Base-by-base conservation (phyloP, 352 stramenopile genomes). In the Pythium plurisporium region DNA sequence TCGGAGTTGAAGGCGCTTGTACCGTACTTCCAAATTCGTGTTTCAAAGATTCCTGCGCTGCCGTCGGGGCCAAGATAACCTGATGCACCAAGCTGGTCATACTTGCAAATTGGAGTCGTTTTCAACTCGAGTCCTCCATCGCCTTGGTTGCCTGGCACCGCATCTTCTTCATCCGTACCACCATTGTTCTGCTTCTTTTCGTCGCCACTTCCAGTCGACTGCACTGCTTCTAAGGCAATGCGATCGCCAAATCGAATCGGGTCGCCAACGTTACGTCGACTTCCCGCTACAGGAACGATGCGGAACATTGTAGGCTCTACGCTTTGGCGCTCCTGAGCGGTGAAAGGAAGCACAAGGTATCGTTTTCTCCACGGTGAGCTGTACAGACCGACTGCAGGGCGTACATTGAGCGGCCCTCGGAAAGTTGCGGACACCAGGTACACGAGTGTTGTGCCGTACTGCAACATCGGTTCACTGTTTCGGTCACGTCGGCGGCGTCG, bases 1-100 rank as follows among this genome's bases (percentile, higher is more conserved):
- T 91, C 82, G 7, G 80, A 89, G 44, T 94, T 94, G 53, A 94
- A 91, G 56, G 89, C 85, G 8, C 73, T 86, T 25, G 73, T 90
- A 20, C 82, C 82, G 41, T 91, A 74, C 38, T 90, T 89, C 82
- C 82, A 94, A 31, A 94, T 87, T 5, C 79, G 84, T n/a, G 82
- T 92, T 53, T 92, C 75, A 50, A 92, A 92, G 1, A 68, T 50
- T 3, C 84, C 84, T 23, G 81, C 84, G 33, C 67, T 75, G 3
- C 84, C 84, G 60, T 94, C 84, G 0, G 79, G 80, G n/a, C 84
- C 84, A 15, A 94, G 59, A 56, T 94, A 94, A 3, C 84, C 84
- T 44, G 69, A 86, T 5, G 82, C 82, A 10, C 82, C 82, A 29
- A 94, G 67, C 46, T 89, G 81, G 33, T 92, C 84, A 37, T 91